Percentiles rank a stretch among this genome's conserved stretches.
Conservation (phyloP, 2,329 filamentous ascomycete genomes). For the Epichloe baconii region DNA sequence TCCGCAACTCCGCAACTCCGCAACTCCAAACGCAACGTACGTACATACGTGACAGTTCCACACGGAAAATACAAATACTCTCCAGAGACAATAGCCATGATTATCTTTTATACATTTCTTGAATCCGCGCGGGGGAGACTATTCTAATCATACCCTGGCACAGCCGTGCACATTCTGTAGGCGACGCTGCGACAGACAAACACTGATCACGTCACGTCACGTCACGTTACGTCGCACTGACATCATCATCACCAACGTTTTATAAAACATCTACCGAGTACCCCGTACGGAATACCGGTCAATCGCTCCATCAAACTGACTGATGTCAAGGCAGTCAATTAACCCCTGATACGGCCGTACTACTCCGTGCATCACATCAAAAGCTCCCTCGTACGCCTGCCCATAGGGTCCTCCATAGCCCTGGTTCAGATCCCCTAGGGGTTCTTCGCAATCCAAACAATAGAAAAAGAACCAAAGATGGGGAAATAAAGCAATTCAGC, state of each 20-base stretch:
- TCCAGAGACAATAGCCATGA: background rate
- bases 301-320: background rate
- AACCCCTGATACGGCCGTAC: background rate
- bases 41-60: no score
- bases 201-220: no score
- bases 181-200: no score
- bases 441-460: background rate
- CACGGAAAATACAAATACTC: no score
- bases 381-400: no score
- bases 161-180: no score
- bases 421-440: background rate
- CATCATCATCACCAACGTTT: no score
- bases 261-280: no score
- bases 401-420: background rate
- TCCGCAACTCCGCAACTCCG: slow-evolving; percentile 6
- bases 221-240: no score
- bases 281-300: no score
- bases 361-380: background rate
- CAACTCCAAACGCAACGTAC: background rate
- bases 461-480: background rate
- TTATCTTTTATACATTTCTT: background rate
- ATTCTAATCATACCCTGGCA: no score
- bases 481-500: background rate
- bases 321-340: background rate
- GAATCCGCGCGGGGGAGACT: no score